phyloP scores from a whole-genome alignment of 441 rosid species.

The Mallotus japonicus region DNA sequence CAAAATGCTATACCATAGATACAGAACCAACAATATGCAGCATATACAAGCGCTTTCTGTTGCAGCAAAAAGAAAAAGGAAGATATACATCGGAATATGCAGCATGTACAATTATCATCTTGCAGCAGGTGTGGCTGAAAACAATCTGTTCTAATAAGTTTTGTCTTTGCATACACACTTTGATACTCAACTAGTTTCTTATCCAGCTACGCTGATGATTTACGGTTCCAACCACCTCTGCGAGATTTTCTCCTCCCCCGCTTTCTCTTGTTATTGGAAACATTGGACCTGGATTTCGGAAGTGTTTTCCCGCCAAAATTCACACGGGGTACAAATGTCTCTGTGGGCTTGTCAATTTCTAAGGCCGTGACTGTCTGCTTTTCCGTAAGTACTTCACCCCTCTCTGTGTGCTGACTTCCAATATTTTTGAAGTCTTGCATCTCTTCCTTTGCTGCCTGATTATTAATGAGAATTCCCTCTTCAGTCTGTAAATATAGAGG shows the following conservation, averaged over 20 bases:
- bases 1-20: neutral
- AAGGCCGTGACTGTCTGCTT: conserved; percentile 15
- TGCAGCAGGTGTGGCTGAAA: conserved; percentile 2
- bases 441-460: conserved; percentile 40
- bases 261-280: conserved; percentile 48
- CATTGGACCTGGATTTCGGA: conserved; percentile 45
- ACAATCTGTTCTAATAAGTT: neutral
- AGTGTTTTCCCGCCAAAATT: conserved; percentile 39
- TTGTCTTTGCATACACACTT: neutral
- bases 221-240: conserved; percentile 35
- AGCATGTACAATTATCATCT: conserved; percentile 20
- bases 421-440: conserved; percentile 25
- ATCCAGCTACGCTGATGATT: conserved; percentile 34
- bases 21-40: neutral
- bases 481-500: conserved; percentile 29
- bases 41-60: neutral
- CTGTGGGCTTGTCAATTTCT: conserved; percentile 17
- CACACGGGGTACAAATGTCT: conserved; percentile 23
- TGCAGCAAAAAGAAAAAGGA: neutral
- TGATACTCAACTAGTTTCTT: neutral
- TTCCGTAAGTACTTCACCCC: conserved; percentile 26
- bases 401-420: conserved; percentile 29
- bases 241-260: conserved; percentile 51
- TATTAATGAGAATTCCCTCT: conserved; percentile 24
- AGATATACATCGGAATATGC: conserved; percentile 15